Percentiles rank a stretch among this genome's conserved stretches.
Conservation (phyloP, 345 rosid species). For the Lepidium sativum region DNA sequence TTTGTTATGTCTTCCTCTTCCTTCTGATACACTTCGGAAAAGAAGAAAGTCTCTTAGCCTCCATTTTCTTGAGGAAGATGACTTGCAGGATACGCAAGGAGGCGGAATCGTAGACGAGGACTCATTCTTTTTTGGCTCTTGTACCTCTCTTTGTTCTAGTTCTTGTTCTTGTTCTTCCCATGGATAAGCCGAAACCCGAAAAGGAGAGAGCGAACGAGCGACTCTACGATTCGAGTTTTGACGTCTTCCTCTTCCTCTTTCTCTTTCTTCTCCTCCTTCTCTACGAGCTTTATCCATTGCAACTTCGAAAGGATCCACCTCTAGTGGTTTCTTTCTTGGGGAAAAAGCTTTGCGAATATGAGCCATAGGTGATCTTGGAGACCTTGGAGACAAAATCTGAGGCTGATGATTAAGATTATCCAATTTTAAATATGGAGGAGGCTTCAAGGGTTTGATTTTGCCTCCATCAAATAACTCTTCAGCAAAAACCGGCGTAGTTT, state of each 20-base stretch:
- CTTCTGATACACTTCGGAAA: constrained; percentile 90
- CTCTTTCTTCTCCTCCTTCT: constrained; percentile 24
- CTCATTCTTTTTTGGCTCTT: constrained; percentile 17
- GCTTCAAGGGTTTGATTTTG: constrained; percentile 59
- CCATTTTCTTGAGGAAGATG: constrained; percentile 67
- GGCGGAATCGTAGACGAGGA: constrained; percentile 13
- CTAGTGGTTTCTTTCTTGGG: constrained; percentile 38
- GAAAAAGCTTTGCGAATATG: constrained; percentile 47
- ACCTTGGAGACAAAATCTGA: constrained; percentile 30
- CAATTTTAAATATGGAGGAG: constrained; percentile 44
- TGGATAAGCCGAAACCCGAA: constrained; percentile 58
- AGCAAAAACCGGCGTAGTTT: constrained; percentile 40
- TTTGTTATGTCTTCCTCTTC: constrained; percentile 57
- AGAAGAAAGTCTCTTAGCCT: constrained; percentile 60
- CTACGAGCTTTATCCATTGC: constrained; percentile 32
- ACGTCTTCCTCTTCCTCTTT: constrained; percentile 50
- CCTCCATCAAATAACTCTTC: constrained; percentile 77
- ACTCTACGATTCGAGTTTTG: constrained; percentile 40
- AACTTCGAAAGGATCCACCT: constrained; percentile 34
- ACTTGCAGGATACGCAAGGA: constrained; percentile 18
- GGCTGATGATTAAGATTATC: constrained; percentile 18
- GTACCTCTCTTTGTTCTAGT: constrained; percentile 21
- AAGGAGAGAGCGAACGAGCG: constrained; percentile 69
- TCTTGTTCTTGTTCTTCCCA: constrained; percentile 62
- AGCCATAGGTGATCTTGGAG: constrained; percentile 49